Evolutionary conservation across 176 grass and related monocot species (phyloP), one percentile per base, ranked within the genome.

Genomic region (Aegilops sharonensis): DNA sequence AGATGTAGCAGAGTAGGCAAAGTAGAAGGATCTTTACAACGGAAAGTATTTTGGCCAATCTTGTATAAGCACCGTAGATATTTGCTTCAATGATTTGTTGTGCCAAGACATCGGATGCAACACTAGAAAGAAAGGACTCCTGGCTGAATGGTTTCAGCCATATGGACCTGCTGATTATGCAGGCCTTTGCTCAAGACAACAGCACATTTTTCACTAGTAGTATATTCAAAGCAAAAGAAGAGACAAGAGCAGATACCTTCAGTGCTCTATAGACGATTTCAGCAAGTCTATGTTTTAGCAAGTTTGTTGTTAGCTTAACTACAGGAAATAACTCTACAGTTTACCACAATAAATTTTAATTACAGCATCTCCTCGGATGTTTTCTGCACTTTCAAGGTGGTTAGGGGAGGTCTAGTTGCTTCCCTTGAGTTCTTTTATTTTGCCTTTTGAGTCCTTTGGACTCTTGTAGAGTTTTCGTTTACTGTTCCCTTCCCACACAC

Each of bases 91-190:
- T 23, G 92, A 98, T 86, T 40, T 85, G 37, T 34, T 85, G 37
- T 92, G 92, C 84, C 76, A 79, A 86, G 93, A 98, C 77, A 94
- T 98, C 4, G 89, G 97, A 66, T 86, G 68, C 60, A 90, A 91
- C 65, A 89, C 92, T 15, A 98, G 75, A 77, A 98, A 96, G 90
- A 90, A 93, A 72, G 80, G 87, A 6, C 77, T 94, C 18, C 15
- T 94, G 15, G 88, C 87, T 35, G 92, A 96, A 78, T 96, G 90
- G 94, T 93, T 96, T 68, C 88, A 88, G 50, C 86, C 90, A 61
- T 93, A 94, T 80, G 87, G 78, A 59, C 91, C 92, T 34, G 81
- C 68, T 11, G 94, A 98, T 84, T 96, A 98, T 54, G 85, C 84
- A 43, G 74, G 69, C 30, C 70, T 87, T 90, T 18, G 14, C 50